Evolutionary conservation across 148 eudicot species (phyloP).

Genomic region (Amaranthus palmeri): DNA sequence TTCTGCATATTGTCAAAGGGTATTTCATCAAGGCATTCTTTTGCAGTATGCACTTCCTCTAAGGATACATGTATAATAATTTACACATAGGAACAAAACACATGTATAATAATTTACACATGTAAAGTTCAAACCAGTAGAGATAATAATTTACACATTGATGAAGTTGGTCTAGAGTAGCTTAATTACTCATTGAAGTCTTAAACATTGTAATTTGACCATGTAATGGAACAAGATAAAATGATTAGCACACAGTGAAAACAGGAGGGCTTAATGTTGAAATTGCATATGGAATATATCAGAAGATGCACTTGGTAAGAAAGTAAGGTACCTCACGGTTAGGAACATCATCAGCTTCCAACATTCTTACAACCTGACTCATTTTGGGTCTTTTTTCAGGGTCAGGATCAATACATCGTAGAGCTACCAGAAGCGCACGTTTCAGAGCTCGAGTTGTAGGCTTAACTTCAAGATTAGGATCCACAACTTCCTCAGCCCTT

Average conservation of each 20-base stretch:
- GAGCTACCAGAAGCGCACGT: conserved; percentile 71
- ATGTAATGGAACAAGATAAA: not conserved
- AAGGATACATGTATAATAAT: too few species aligned
- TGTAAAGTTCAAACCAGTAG: too few species aligned
- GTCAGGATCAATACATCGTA: conserved; percentile 87
- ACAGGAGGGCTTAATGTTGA: not conserved
- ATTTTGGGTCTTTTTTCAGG: conserved; percentile 83
- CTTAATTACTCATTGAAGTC: too few species aligned
- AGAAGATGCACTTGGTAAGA: not conserved
- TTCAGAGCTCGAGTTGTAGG: conserved; percentile 75
- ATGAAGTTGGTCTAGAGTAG: too few species aligned
- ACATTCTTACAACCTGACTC: conserved; percentile 89
- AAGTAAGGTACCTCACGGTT: conserved; percentile 28
- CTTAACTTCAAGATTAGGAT: conserved; percentile 57
- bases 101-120: too few species aligned
- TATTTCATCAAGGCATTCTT: too few species aligned
- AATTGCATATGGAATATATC: too few species aligned
- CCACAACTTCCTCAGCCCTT: conserved; percentile 86
- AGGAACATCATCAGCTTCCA: conserved; percentile 74
- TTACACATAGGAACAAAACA: too few species aligned
- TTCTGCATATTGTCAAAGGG: too few species aligned
- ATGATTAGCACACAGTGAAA: not conserved
- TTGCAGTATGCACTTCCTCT: too few species aligned
- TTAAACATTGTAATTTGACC: not conserved
- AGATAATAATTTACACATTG: too few species aligned